Evolutionary conservation across 2,329 filamentous ascomycete species (phyloP).

Genomic region (Polytolypa hystricis): DNA sequence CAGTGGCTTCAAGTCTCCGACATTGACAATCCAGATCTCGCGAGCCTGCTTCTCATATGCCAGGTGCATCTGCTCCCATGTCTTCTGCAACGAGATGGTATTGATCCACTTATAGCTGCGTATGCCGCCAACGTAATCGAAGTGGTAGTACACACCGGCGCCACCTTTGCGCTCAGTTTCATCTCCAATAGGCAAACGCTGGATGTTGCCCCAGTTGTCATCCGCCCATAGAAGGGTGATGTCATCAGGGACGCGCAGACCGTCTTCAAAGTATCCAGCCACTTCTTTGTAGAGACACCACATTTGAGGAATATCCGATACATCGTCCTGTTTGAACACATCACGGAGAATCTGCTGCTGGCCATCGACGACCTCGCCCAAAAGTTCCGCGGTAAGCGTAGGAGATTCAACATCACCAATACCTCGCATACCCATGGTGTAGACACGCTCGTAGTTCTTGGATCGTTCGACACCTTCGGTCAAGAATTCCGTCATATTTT

Average conservation of each 20-base stretch:
- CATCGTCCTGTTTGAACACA: conserved; percentile 42
- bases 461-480: conserved; percentile 54
- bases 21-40: conserved; percentile 56
- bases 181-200: conserved; percentile 48
- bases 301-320: conserved; percentile 50
- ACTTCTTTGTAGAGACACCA: conserved; percentile 70
- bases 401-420: conserved; percentile 49
- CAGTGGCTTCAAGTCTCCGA: conserved; percentile 55
- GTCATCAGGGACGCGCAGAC: conserved; percentile 52
- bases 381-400: conserved; percentile 41
- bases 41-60: conserved; percentile 48
- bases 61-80: conserved; percentile 54
- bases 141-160: conserved; percentile 51
- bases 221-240: conserved; percentile 59
- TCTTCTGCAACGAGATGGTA: conserved; percentile 54
- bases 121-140: conserved; percentile 52
- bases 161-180: conserved; percentile 51
- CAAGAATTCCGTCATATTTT: conserved; percentile 58
- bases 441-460: conserved; percentile 54
- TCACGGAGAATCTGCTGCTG: conserved; percentile 49
- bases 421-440: conserved; percentile 59
- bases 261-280: conserved; percentile 55
- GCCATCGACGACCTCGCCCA: conserved; percentile 49
- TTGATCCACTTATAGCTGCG: conserved; percentile 55
- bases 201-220: conserved; percentile 58